Evolutionary conservation across 1,284 basidiomycete genomes (phyloP).

Genomic region (Testicularia cyperi): DNA sequence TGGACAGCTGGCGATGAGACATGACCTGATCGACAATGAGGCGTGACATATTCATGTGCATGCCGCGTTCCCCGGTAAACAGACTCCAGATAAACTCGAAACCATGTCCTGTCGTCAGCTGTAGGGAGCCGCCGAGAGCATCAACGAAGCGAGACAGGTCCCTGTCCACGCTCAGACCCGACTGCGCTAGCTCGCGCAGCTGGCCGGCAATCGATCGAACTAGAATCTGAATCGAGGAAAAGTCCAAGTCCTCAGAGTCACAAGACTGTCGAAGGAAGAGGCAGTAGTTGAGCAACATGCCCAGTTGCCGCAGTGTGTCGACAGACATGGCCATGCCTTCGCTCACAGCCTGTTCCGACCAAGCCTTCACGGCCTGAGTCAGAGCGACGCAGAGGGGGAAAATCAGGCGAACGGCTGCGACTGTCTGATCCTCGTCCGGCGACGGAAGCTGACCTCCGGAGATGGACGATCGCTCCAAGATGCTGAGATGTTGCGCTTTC

Average conservation of each 20-base stretch:
- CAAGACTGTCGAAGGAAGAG: too few species aligned
- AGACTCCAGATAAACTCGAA: slow-evolving; percentile 43
- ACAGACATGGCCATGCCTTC: too few species aligned
- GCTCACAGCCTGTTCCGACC: too few species aligned
- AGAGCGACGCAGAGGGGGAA: slow-evolving; percentile 21
- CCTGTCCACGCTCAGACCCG: slow-evolving; percentile 4
- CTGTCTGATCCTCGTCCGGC: slow-evolving; percentile 29
- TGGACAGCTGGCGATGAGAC: slow-evolving; percentile 1
- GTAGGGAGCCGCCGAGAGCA: slow-evolving; percentile 28
- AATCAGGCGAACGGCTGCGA: slow-evolving; percentile 23
- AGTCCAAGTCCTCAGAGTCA: slow-evolving; percentile 44
- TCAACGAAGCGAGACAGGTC: slow-evolving; percentile 9
- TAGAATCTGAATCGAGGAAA: slow-evolving; percentile 36
- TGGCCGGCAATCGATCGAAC: slow-evolving; percentile 28
- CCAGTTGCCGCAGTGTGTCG: slow-evolving; percentile 12
- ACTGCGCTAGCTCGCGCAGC: slow-evolving; percentile 7
- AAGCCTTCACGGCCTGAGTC: too few species aligned
- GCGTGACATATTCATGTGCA: slow-evolving; percentile 27
- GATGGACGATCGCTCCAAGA: slow-evolving; percentile 29
- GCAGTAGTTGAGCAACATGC: too few species aligned
- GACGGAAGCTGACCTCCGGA: slow-evolving; percentile 13
- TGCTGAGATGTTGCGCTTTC: slow-evolving; percentile 16
- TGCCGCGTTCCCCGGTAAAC: slow-evolving; percentile 24
- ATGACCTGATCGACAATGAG: slow-evolving; percentile 23
- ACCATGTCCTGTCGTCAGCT: slow-evolving; percentile 37